Evolutionary conservation across 2,329 filamentous ascomycete genomes (phyloP).

Genomic region (Ascosphaera acerosa): DNA sequence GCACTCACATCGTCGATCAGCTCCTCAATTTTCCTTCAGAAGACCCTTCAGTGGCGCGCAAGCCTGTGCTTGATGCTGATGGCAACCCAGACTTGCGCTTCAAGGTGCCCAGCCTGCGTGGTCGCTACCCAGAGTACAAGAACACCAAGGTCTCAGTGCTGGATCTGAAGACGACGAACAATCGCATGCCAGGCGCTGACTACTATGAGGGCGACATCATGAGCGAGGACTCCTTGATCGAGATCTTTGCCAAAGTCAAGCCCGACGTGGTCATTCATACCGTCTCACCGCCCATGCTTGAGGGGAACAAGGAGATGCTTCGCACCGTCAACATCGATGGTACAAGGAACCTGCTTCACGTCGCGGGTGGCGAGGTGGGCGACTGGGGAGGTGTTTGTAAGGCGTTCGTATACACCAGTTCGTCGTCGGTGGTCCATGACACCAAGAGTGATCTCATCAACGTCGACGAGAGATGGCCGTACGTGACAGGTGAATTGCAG

Average conservation of each 20-base stretch:
- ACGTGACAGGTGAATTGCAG: constrained; percentile 44
- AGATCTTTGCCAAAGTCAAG: constrained; percentile 37
- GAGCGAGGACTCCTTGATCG: constrained; percentile 31
- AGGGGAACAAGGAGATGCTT: constrained; percentile 32
- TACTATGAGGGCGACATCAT: constrained; percentile 65
- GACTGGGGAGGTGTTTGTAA: constrained; percentile 36
- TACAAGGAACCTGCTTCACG: constrained; percentile 39
- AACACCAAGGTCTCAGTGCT: constrained; percentile 37
- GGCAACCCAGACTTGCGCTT: constrained; percentile 13
- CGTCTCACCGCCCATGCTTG: constrained; percentile 40
- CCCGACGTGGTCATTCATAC: constrained; percentile 83
- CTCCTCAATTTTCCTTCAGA: constrained; percentile 35
- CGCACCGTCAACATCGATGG: constrained; percentile 72
- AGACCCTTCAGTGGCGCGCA: constrained; percentile 3
- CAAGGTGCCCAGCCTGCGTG: constrained; percentile 13
- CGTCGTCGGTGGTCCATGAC: constrained; percentile 66
- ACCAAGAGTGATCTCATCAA: constrained; percentile 56
- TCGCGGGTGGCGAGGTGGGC: constrained; percentile 42
- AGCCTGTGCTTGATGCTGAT: constrained; percentile 2
- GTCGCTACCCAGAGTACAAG: constrained; percentile 18
- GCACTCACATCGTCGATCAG: constrained; percentile 55
- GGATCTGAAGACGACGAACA: constrained; percentile 44
- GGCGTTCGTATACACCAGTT: constrained; percentile 76
- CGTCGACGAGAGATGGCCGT: constrained; percentile 60
- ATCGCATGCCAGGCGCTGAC: constrained; percentile 34